Conservation (phyloP, 352 stramenopile genomes). For the Aphanomyces euteiches region DNA sequence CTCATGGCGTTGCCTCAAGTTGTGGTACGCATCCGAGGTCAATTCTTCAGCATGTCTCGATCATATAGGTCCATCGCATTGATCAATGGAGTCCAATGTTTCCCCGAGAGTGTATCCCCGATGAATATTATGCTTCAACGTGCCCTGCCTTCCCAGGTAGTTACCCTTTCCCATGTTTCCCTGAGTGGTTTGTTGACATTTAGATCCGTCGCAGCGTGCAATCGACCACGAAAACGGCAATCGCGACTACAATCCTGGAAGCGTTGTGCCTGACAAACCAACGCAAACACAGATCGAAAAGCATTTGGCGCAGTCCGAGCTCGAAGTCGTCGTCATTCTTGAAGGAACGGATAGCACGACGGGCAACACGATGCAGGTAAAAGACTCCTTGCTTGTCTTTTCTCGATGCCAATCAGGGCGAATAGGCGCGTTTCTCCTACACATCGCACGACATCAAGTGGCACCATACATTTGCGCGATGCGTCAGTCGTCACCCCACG, state of each 20-base stretch:
- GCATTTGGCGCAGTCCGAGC: constrained; percentile 58
- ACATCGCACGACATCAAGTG: constrained; percentile 75
- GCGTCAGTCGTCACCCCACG: constrained; percentile 49
- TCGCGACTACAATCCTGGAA: constrained; percentile 43
- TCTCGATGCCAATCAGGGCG: not conserved
- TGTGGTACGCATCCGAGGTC: constrained; percentile 34
- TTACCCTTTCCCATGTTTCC: not conserved
- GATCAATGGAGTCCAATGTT: constrained; percentile 82
- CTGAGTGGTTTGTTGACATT: not conserved
- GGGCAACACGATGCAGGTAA: constrained; percentile 81
- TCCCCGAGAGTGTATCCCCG: constrained; percentile 59
- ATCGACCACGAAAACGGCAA: constrained; percentile 85
- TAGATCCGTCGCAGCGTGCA: constrained; percentile 60
- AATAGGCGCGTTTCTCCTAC: constrained; percentile 51
- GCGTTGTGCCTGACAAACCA: constrained; percentile 30
- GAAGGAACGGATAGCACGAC: constrained; percentile 82
- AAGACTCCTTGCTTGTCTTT: not conserved
- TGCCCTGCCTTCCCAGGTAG: constrained; percentile 49
- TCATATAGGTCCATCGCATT: constrained; percentile 57
- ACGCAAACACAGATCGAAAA: constrained; percentile 68
- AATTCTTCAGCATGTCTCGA: not conserved
- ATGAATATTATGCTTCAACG: constrained; percentile 47
- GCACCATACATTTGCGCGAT: constrained; percentile 74
- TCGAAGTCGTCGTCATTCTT: constrained; percentile 78
- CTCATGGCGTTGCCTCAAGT: constrained; percentile 79